These are phyloP conservation scores for Gossypium mustelinum DNA, from an alignment of 345 rosid species.

Conservation along the genomic window DNA sequence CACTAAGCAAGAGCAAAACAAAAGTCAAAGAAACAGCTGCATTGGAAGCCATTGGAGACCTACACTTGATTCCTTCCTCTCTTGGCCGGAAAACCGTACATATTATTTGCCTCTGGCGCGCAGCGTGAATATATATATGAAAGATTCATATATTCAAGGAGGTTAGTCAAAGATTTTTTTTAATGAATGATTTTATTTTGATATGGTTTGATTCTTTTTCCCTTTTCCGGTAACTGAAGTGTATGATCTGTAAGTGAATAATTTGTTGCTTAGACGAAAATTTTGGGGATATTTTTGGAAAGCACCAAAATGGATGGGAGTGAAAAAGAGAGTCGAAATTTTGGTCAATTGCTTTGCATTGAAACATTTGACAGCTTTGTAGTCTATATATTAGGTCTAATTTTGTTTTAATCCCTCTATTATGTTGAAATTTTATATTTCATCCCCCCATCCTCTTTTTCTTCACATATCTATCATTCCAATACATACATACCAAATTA, in stretches of 20 bases:
- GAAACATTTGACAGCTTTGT: background rate
- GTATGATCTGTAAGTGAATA: background rate
- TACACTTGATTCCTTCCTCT: background rate
- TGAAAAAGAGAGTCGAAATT: background rate
- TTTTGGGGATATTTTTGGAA: background rate
- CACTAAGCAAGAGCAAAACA: background rate
- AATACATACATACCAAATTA: too few relatives aligned
- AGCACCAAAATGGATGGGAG: slow-evolving; percentile 1
- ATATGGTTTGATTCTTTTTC: background rate
- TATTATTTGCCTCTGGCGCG: background rate
- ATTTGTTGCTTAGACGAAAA: slow-evolving; percentile 15
- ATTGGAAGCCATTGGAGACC: background rate
- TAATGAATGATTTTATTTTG: background rate
- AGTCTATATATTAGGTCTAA: too few relatives aligned
- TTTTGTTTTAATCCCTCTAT: too few relatives aligned
- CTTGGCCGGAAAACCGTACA: background rate
- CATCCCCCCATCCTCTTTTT: too few relatives aligned
- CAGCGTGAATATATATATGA: background rate
- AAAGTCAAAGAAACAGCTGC: slow-evolving; percentile 7
- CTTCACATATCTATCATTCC: too few relatives aligned
- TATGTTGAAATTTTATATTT: too few relatives aligned
- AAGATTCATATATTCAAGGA: background rate
- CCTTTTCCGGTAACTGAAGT: background rate
- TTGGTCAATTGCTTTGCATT: slow-evolving; percentile 24
- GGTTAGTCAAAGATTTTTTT: background rate